Evolutionary conservation across 2,329 filamentous ascomycete genomes (phyloP).

Genomic region (Orbilia brochopaga): DNA sequence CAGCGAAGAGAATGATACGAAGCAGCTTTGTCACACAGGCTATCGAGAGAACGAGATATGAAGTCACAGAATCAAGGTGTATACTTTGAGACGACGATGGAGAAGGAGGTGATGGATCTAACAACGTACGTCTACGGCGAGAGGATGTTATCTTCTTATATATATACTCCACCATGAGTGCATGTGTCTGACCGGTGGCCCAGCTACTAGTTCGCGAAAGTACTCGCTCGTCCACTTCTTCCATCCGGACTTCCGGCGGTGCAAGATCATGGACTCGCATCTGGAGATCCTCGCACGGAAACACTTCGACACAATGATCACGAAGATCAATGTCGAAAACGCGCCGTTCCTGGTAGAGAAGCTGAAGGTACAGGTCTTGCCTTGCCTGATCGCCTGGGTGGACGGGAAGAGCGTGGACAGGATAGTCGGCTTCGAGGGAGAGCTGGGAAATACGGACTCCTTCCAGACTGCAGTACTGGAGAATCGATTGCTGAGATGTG

Average conservation of each 20-base stretch:
- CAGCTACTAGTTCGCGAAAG: constrained; percentile 53
- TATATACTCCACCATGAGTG: neutral
- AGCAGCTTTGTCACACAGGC: constrained; percentile 27
- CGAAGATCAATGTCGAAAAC: constrained; percentile 67
- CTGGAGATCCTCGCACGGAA: constrained; percentile 62
- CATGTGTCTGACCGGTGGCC: constrained; percentile 1
- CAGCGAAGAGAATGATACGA: constrained; percentile 4
- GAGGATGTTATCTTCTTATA: no score
- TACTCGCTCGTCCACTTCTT: constrained; percentile 59
- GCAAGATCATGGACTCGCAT: constrained; percentile 59
- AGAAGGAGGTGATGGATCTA: constrained; percentile 65
- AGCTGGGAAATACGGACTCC: constrained; percentile 64
- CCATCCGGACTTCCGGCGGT: constrained; percentile 59
- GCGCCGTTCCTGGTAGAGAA: constrained; percentile 67
- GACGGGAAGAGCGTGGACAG: constrained; percentile 65
- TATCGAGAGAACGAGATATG: constrained; percentile 63
- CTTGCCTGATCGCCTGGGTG: constrained; percentile 66
- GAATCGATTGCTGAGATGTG: constrained; percentile 61
- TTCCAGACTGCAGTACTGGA: constrained; percentile 66
- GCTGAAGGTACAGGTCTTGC: constrained; percentile 65
- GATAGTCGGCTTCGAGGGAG: constrained; percentile 66
- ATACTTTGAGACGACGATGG: constrained; percentile 66
- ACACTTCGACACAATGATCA: constrained; percentile 66
- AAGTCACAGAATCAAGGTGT: constrained; percentile 63
- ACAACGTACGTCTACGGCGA: constrained; percentile 56